Conservation (phyloP, 257 asterid genomes). For the Paulownia fortunei region DNA sequence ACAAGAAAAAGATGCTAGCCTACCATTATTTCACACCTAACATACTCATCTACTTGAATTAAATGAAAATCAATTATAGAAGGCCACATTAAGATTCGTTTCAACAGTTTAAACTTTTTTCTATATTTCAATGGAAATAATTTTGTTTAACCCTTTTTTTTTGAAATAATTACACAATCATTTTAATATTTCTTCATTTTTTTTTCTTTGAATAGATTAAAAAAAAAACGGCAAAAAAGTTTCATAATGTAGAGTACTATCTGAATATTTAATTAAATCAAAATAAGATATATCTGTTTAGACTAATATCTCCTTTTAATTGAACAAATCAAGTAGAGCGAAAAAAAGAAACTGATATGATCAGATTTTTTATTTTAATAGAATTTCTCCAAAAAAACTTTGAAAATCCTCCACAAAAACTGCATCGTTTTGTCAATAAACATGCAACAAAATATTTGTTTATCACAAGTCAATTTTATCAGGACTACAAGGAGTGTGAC, state of each 20-base stretch:
- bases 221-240: no score
- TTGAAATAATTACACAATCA: no score
- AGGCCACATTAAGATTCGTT: slow-evolving; percentile 30
- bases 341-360: no score
- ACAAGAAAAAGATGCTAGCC: slow-evolving; percentile 38
- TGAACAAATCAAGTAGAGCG: no score
- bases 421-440: background rate
- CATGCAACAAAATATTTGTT: background rate
- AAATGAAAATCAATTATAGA: slow-evolving; percentile 23
- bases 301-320: no score
- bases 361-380: background rate
- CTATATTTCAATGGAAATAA: no score
- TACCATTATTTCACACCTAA: slow-evolving; percentile 25
- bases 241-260: no score
- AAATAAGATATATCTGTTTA: no score
- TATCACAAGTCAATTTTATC: slow-evolving; percentile 9
- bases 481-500: slow-evolving; percentile 28
- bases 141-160: no score
- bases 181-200: no score
- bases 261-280: no score
- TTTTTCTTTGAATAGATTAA: no score
- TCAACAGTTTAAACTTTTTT: background rate
- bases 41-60: slow-evolving; percentile 32
- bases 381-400: background rate
- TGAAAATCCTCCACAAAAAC: background rate